phyloP scores from a whole-genome alignment of 495 filamentous ascomycete species.

The Daldinia decipiens region DNA sequence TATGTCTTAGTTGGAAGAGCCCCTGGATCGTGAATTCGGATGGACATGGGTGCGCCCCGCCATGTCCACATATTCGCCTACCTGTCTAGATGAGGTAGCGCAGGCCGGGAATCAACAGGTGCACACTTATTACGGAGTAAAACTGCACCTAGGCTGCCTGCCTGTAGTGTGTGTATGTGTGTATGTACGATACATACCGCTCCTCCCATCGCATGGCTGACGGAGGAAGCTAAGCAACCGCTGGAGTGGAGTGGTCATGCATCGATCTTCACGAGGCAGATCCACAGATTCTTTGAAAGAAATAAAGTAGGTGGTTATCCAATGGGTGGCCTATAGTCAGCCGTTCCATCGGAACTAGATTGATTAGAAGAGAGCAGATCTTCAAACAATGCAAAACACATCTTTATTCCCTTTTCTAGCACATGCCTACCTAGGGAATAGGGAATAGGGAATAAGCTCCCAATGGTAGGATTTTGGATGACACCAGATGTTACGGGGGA shows the following conservation, averaged over 20 bases:
- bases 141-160: too few species aligned
- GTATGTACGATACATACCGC: too few species aligned
- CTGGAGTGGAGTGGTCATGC: conserved; percentile 35
- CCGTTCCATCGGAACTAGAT: conserved; percentile 1
- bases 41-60: conserved; percentile 31
- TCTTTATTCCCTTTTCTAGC: conserved; percentile 18
- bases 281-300: conserved; percentile 41
- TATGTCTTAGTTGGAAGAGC: conserved; percentile 26
- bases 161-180: too few species aligned
- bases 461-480: conserved; percentile 12
- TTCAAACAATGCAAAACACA: conserved; percentile 35
- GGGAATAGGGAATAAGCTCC: conserved; percentile 8
- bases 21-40: conserved; percentile 39
- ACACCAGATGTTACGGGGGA: conserved; percentile 9
- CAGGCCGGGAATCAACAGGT: conserved; percentile 12
- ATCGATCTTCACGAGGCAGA: conserved; percentile 42
- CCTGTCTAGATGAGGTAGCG: conserved; percentile 15
- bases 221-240: conserved; percentile 23
- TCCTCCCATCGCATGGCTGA: conserved; percentile 6
- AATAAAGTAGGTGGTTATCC: conserved; percentile 37
- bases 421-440: conserved; percentile 18
- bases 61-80: conserved; percentile 22
- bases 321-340: conserved; percentile 31
- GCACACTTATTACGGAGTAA: neutral
- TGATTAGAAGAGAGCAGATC: conserved; percentile 10